These are phyloP conservation scores for Vanilla planifolia DNA, from an alignment of 106 monocot genomes.

Conservation along the genomic window DNA sequence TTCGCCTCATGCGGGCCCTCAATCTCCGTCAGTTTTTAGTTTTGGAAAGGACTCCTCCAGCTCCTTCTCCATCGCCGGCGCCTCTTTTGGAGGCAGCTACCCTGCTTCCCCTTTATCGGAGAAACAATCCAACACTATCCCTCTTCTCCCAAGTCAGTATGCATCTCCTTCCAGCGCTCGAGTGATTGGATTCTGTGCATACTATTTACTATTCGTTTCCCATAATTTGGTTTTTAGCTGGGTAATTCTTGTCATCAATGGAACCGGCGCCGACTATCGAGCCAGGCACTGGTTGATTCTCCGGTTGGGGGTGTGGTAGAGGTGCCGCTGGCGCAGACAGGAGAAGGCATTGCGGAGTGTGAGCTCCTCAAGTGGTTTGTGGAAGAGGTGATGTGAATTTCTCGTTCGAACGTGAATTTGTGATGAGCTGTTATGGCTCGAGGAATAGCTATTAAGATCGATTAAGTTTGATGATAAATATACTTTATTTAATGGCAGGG, in stretches of 20 bases:
- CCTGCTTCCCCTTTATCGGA: not conserved
- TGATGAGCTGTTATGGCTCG: not conserved
- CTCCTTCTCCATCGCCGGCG: not conserved
- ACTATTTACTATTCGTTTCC: not conserved
- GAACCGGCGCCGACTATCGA: slow-evolving; percentile 27
- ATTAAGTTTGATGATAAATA: too few species aligned
- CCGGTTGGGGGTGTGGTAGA: slow-evolving; percentile 50
- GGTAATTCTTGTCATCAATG: not conserved
- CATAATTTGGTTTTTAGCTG: not conserved
- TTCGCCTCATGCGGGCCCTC: not conserved
- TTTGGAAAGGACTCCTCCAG: not conserved
- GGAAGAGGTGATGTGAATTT: slow-evolving; percentile 46
- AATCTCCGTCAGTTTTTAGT: not conserved
- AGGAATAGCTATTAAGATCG: too few species aligned
- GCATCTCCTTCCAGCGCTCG: not conserved
- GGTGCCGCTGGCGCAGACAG: slow-evolving; percentile 93
- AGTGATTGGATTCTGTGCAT: not conserved
- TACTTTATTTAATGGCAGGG: slow-evolving; percentile 65
- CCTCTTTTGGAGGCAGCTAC: not conserved
- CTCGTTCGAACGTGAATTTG: not conserved
- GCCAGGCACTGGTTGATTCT: slow-evolving; percentile 37
- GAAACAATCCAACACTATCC: not conserved
- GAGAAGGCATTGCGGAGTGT: slow-evolving; percentile 96
- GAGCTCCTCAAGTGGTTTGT: slow-evolving; percentile 96
- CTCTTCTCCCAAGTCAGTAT: not conserved